Evolutionary conservation across 192 early-diverging fungal species (phyloP), one percentile per base, ranked within the genome.

Genomic region (Coemansia sp.): DNA sequence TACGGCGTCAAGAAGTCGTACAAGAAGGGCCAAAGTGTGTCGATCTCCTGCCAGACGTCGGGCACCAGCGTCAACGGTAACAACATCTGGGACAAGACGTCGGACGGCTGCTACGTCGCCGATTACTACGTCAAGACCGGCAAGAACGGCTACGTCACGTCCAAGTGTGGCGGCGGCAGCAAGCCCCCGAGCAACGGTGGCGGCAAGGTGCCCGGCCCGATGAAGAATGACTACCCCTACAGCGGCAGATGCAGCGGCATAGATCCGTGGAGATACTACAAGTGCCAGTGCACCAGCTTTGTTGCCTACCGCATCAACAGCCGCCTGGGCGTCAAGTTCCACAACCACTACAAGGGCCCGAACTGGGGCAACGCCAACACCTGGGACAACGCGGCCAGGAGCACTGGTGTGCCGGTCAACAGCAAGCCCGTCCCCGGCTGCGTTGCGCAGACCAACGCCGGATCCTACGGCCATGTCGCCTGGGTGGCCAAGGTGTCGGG

Each of bases 101-200:
- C 43, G 21, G 60, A 70, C 21, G 67, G 64, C 32, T 75, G 72
- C 72, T 79, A 75, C n/a, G 54, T 74, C 2, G 22, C 72, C 5
- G 78, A 79, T 30, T 70, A 75, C 50, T 79, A 75, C 31, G 22
- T 79, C 22, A 54, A 67, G 26, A 75, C 71, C 8, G 64, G 71
- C 0, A 50, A 46, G 29, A 44, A 23, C 1, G 71, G 71, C 21
- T 75, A 68, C 9, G 60, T 75, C 1, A 25, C 32, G 2, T 30
- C 36, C 8, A 55, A 53, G 34, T 67, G 71, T 49, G 27, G 52
- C 52, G 34, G 39, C 6, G 54, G 54, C 30, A 15, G 21, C 30
- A 43, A 41, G 26, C 53, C 53, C 15, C 53, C 53, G 12, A 48
- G 51, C 52, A 52, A 21, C 36, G 35, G 45, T 48, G 56, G 32